Evolutionary conservation across 2,329 filamentous ascomycete genomes (phyloP).

Genomic region (Hortaea werneckii): DNA sequence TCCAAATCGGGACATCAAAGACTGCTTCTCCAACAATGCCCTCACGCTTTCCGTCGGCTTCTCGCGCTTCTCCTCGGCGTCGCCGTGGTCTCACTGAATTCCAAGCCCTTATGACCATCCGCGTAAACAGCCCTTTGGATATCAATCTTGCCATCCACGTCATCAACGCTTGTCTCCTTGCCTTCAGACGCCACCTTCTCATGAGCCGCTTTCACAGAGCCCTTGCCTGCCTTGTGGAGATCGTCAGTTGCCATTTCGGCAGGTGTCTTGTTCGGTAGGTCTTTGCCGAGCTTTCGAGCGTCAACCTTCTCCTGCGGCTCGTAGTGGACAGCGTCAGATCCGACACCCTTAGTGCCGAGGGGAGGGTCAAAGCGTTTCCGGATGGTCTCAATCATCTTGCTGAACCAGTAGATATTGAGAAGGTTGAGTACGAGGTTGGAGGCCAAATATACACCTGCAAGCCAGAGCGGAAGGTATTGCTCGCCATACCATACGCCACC

Average conservation of each 20-base stretch:
- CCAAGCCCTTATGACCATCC: slow-evolving; percentile 17
- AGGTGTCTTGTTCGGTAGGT: background rate
- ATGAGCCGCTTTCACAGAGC: slow-evolving; percentile 16
- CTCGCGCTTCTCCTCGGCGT: slow-evolving; percentile 3
- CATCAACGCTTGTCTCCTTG: slow-evolving; percentile 6
- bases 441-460: slow-evolving; percentile 55
- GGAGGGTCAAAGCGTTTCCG: slow-evolving; percentile 62
- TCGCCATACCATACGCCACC: slow-evolving; percentile 6
- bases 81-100: slow-evolving; percentile 11
- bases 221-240: slow-evolving; percentile 6
- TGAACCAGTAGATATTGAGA: slow-evolving; percentile 77
- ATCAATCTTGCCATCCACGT: slow-evolving; percentile 1
- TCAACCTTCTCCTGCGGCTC: slow-evolving; percentile 12
- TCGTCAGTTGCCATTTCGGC: background rate
- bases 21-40: background rate
- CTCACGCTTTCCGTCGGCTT: slow-evolving; percentile 9
- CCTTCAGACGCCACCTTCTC: slow-evolving; percentile 13
- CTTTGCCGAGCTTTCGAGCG: background rate
- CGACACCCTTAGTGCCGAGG: slow-evolving; percentile 32
- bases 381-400: slow-evolving; percentile 74
- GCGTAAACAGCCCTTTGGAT: slow-evolving; percentile 14
- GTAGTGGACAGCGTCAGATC: slow-evolving; percentile 15
- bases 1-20: background rate
- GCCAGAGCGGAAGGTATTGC: slow-evolving; percentile 53
- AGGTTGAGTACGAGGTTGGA: slow-evolving; percentile 64